Evolutionary conservation across 371 early-diverging fungal genomes (phyloP).

Genomic region (Blakeslea trispora): DNA sequence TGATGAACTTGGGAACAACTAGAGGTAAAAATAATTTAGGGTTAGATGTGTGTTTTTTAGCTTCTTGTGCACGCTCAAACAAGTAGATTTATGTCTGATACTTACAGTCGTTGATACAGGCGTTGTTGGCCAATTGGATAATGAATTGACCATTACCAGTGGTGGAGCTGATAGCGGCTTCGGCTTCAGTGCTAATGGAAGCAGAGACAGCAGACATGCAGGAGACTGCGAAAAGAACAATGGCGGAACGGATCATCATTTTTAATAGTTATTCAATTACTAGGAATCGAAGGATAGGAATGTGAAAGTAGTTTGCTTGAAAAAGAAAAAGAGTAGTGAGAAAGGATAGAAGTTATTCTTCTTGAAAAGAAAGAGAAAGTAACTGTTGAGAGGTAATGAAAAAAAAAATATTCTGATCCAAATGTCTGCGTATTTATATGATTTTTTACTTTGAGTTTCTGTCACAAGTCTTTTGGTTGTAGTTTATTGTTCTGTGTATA

Average conservation of each 20-base stretch:
- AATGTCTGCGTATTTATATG: too few relatives aligned
- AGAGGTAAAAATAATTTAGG: background rate
- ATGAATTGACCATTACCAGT: constrained; percentile 6
- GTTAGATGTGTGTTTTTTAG: background rate
- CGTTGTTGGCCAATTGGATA: constrained; percentile 20
- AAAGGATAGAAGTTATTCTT: too few relatives aligned
- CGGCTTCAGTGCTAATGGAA: background rate
- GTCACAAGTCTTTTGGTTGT: too few relatives aligned
- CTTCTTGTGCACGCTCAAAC: background rate
- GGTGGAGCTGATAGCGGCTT: constrained; percentile 1
- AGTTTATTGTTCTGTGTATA: too few relatives aligned
- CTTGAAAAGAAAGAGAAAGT: too few relatives aligned
- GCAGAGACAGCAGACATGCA: constrained; percentile 5
- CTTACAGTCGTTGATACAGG: constrained; percentile 29
- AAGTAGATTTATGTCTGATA: background rate
- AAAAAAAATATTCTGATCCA: too few relatives aligned
- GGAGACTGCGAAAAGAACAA: constrained; percentile 4
- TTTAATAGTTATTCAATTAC: too few relatives aligned
- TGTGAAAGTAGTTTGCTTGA: too few relatives aligned
- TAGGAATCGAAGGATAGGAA: too few relatives aligned
- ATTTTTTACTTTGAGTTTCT: too few relatives aligned
- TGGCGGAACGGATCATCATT: background rate
- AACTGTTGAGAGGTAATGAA: too few relatives aligned
- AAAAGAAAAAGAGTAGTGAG: too few relatives aligned
- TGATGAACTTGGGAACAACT: constrained; percentile 30